Conservation (phyloP, 768 basidiomycete genomes). For the Kwoniella bestiolae region DNA sequence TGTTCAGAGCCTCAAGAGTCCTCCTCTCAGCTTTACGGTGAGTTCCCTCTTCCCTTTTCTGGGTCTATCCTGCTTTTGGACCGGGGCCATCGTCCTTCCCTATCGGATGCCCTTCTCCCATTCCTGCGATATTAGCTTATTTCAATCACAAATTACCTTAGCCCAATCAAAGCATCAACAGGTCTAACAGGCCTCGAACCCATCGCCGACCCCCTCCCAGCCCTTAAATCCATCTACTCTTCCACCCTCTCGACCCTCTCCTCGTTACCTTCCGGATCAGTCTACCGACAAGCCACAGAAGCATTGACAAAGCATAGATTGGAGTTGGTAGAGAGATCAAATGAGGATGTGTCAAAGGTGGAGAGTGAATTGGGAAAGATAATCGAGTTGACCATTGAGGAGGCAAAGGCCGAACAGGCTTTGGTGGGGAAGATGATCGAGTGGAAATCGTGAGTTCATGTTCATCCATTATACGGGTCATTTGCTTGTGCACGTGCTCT, state of each 20-base stretch:
- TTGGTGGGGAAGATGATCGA: conserved; percentile 82
- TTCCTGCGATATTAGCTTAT: not conserved
- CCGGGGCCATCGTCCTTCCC: not conserved
- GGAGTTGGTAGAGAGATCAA: conserved; percentile 69
- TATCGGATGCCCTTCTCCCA: not conserved
- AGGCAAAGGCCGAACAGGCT: conserved; percentile 79
- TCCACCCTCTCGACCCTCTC: conserved; percentile 72
- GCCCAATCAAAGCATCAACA: conserved; percentile 72
- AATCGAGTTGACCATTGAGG: conserved; percentile 81
- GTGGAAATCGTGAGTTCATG: conserved; percentile 92
- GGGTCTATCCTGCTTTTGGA: not conserved
- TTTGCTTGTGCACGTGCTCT: too few relatives aligned
- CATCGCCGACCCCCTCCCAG: conserved; percentile 82
- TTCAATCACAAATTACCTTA: conserved; percentile 14
- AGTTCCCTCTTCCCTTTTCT: conserved; percentile 18
- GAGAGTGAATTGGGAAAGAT: conserved; percentile 83
- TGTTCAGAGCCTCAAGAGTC: conserved; percentile 38
- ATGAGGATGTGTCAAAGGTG: conserved; percentile 67
- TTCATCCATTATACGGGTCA: too few relatives aligned
- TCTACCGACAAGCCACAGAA: conserved; percentile 87
- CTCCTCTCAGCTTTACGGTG: conserved; percentile 30
- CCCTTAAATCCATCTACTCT: conserved; percentile 73
- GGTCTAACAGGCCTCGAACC: conserved; percentile 82
- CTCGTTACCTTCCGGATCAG: conserved; percentile 74
- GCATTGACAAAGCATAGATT: conserved; percentile 74